Base-by-base conservation (phyloP, 2,329 filamentous ascomycete genomes). In the Emmonsiellopsis sp. region DNA sequence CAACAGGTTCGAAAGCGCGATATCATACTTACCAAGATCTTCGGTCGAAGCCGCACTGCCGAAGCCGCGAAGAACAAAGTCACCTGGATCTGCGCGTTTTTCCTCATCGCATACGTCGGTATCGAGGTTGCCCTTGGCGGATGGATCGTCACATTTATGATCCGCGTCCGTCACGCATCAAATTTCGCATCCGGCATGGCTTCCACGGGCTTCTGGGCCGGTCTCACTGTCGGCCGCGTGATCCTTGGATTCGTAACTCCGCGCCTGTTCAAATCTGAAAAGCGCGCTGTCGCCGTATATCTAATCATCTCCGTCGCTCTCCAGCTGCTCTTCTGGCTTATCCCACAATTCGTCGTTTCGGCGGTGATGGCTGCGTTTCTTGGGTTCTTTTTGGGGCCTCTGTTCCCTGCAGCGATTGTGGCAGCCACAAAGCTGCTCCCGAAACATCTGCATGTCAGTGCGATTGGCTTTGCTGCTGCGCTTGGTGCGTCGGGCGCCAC, bases 71-170 rank as follows among this genome's bases (percentile, higher is more conserved):
- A 59, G 48, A 63, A 65, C 51, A 65, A 58, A 53, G 76, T 87
- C 5, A 86, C 85, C 1, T 89, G 87, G 85, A 73, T 89, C 7
- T 75, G 82, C 48, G 78, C 87, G 2, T 56, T 86, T 1, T 94
- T 94, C 65, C 72, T 94, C 11, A 77, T 94, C 4, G 81, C 82
- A 7, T 94, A 94, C 62, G 84, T 92, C 0, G 89, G 89, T 3
- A 78, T 81, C 5, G 89, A 95, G 55, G 73, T 74, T 9, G 82
- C 81, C 0, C 73, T 90, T 2, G 85, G 85, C 16, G 88, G 88
- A 13, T 93, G 88, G 88, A 85, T 94, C 57, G 84, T 89, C 48
- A 85, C 84, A 0, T 94, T 95, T 66, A 94, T 95, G 87, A 82
- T 91, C n/a, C 75, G 80, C 16, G 83, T 90, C 26, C 80, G 90